These are phyloP conservation scores for Chlorella sorokiniana DNA, from an alignment of 139 green algal genomes.

Conservation along the genomic window DNA sequence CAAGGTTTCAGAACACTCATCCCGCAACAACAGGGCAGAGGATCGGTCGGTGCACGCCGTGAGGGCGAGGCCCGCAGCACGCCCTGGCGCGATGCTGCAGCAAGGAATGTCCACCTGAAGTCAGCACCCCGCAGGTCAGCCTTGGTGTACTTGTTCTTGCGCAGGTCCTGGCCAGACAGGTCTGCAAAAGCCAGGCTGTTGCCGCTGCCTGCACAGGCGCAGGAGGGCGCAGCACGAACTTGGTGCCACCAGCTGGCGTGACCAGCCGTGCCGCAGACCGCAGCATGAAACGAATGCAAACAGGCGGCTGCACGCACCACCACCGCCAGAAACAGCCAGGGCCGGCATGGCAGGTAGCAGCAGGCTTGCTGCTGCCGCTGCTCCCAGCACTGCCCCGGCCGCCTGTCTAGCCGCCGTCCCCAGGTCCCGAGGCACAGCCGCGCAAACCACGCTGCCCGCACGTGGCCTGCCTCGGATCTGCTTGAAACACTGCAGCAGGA, in stretches of 20 bases:
- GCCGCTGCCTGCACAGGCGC: slow-evolving; percentile 17
- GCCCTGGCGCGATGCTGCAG: background rate
- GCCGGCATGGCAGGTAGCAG: slow-evolving; percentile 22
- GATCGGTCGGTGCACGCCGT: background rate
- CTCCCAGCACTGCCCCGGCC: slow-evolving; percentile 11
- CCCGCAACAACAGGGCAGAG: too few relatives aligned
- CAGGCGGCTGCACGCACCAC: background rate
- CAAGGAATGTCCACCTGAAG: slow-evolving; percentile 49
- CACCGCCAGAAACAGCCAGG: slow-evolving; percentile 43
- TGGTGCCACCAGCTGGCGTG: background rate
- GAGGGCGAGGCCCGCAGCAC: background rate
- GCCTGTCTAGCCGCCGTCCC: background rate
- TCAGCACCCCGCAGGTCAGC: slow-evolving; percentile 70
- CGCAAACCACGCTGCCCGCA: slow-evolving; percentile 12
- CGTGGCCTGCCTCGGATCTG: background rate
- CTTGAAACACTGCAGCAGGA: slow-evolving; percentile 30
- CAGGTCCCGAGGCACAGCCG: background rate
- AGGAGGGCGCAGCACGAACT: background rate
- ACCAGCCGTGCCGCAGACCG: background rate
- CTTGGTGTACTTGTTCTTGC: slow-evolving; percentile 67
- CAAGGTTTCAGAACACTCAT: too few relatives aligned
- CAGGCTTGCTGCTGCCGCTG: slow-evolving; percentile 14
- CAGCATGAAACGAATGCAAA: background rate
- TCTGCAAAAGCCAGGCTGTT: slow-evolving; percentile 48
- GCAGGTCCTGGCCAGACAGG: slow-evolving; percentile 66